Conservation (phyloP, 2,329 filamentous ascomycete species). For the Stylonectria norvegica region DNA sequence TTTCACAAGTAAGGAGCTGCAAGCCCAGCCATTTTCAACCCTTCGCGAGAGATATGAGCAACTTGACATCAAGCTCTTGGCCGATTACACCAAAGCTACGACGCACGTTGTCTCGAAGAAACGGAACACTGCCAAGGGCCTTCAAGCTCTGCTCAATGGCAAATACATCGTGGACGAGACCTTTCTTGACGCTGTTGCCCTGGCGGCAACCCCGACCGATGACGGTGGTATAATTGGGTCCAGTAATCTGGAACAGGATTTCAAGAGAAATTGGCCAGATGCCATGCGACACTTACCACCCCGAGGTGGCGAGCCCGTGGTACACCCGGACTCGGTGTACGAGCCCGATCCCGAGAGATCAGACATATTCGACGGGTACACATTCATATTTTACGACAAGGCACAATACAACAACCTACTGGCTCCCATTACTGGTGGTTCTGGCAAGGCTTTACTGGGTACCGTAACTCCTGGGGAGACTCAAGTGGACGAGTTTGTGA, state of each 20-base stretch:
- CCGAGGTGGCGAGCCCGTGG: slow-evolving; percentile 69
- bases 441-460: slow-evolving; percentile 75
- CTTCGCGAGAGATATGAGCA: slow-evolving; percentile 68
- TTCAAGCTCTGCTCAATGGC: slow-evolving; percentile 82
- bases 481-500: slow-evolving; percentile 69
- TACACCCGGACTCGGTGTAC: slow-evolving; percentile 66
- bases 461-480: slow-evolving; percentile 61
- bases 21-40: slow-evolving; percentile 58
- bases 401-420: slow-evolving; percentile 73
- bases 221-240: slow-evolving; percentile 46
- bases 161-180: slow-evolving; percentile 70
- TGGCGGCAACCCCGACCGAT: slow-evolving; percentile 51
- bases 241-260: slow-evolving; percentile 71
- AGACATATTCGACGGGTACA: slow-evolving; percentile 80
- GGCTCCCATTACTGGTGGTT: slow-evolving; percentile 70
- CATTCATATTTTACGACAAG: slow-evolving; percentile 79
- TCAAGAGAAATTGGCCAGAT: slow-evolving; percentile 74
- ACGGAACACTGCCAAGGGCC: slow-evolving; percentile 80
- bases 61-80: slow-evolving; percentile 82
- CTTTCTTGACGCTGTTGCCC: slow-evolving; percentile 70
- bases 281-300: slow-evolving; percentile 69
- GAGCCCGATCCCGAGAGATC: slow-evolving; percentile 62
- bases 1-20: slow-evolving; percentile 67
- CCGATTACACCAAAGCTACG: slow-evolving; percentile 68
- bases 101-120: slow-evolving; percentile 89